Base-by-base conservation (phyloP, 106 monocot species). In the Acorus calamus region DNA sequence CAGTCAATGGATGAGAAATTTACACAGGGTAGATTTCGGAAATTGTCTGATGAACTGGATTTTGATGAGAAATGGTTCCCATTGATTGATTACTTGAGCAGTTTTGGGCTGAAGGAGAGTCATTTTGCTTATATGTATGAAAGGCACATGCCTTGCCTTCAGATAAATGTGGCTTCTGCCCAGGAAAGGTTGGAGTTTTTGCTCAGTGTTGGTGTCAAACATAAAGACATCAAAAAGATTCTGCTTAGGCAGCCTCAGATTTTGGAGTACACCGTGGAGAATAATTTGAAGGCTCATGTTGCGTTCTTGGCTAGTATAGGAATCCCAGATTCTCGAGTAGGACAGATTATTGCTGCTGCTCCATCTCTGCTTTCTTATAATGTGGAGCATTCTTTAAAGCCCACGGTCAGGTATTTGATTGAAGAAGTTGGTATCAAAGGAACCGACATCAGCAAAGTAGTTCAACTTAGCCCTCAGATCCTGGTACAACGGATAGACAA, bases 291-390 rank as follows among this genome's bases (percentile, higher is more conserved):
- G 54, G 66, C 87, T 3, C 96, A 98, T 73, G 78, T 98, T 53
- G 71, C 66, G 13, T 98, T 98, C 74, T 65, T 91, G 67, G 47
- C 64, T 61, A 76, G 73, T 61, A 68, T 98, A 61, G 96, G 96
- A 43, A 50, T 98, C 71, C 83, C 87, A 11, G 70, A 81, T 55
- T 74, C 87, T 44, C 82, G 88, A 46, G 79, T 98, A 47, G 91
- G 96, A 7, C 91, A 83, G 56, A 79, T 98, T 56, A 81, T 98
- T 62, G 66, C 84, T 52, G 63, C 87, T 57, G 78, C 96, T 48
- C 96, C 96, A 49, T 98, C 96, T 48, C 60, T 98, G 11, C 91
- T 98, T 55, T 91, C 96, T 14, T 98, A 98, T 66, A 91, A 77
- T 59, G 78, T 98, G 9, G 91, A 91, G 56, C 79, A 79, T 56